phyloP scores from a whole-genome alignment of 164 flowering plant species.

The Sextonia rubra region DNA sequence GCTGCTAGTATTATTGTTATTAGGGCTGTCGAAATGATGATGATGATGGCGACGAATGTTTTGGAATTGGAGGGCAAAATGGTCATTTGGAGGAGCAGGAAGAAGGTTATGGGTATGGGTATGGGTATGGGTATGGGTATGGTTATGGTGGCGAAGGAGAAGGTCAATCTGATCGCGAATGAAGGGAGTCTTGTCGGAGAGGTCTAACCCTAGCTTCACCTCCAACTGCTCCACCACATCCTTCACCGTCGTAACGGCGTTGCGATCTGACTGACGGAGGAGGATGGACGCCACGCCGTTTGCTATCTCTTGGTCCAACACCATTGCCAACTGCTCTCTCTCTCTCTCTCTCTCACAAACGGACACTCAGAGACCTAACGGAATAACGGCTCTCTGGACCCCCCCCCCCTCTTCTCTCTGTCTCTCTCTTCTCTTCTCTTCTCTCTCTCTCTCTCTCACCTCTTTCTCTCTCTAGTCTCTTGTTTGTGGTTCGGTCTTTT shows the following conservation, averaged over 20 bases:
- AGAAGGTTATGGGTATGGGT: conserved; percentile 4
- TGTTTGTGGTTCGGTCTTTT: neutral
- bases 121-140: neutral
- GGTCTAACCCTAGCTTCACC: conserved; percentile 55
- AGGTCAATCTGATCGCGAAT: conserved; percentile 54
- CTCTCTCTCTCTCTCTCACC: conserved; percentile 5
- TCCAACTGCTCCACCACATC: conserved; percentile 58
- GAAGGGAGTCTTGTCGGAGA: conserved; percentile 55
- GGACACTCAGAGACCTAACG: neutral
- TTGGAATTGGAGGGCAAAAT: conserved; percentile 19
- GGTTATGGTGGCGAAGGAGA: conserved; percentile 24
- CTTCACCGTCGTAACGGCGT: conserved; percentile 33
- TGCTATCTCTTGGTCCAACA: conserved; percentile 64
- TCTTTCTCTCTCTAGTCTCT: neutral
- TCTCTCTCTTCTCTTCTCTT: neutral
- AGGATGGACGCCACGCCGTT: conserved; percentile 50
- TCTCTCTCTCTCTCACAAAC: conserved; percentile 4
- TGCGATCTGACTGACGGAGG: conserved; percentile 46
- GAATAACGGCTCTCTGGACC: conserved; percentile 1
- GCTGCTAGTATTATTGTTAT: too few relatives aligned
- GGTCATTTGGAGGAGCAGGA: conserved; percentile 15
- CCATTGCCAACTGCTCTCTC: conserved; percentile 26
- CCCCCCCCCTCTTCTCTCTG: too few relatives aligned
- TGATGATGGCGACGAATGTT: neutral
- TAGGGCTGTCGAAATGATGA: neutral